A percentile compares a stretch with the other conserved stretches of the same genome.
Conservation (phyloP, 2,329 filamentous ascomycete genomes). For the Calonectria pauciramosa region DNA sequence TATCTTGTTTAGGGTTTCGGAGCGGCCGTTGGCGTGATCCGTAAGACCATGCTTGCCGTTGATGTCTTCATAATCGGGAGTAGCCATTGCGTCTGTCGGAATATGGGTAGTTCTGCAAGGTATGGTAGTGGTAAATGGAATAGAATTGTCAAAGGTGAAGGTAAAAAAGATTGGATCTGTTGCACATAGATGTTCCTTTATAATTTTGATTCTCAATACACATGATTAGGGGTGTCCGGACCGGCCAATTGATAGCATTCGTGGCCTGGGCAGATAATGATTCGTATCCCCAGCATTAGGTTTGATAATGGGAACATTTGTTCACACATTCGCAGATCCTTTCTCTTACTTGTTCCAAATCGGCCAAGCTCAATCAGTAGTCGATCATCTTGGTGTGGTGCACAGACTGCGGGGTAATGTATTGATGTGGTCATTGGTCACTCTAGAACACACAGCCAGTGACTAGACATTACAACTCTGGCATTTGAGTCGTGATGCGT, state of each 20-base stretch:
- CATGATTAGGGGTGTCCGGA: background rate
- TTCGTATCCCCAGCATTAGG: background rate
- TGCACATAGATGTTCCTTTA: background rate
- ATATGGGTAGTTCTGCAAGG: no score
- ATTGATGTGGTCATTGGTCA: background rate
- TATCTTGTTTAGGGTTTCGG: slow-evolving; percentile 20
- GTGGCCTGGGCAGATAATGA: background rate
- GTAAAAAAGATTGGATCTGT: background rate
- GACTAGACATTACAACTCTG: background rate
- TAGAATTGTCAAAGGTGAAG: background rate
- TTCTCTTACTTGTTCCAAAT: background rate
- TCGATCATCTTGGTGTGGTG: background rate
- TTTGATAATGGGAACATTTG: background rate
- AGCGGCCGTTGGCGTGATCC: background rate
- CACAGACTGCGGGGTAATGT: slow-evolving; percentile 3
- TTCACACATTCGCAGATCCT: background rate
- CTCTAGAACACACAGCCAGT: background rate
- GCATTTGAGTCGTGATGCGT: background rate
- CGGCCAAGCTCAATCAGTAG: background rate
- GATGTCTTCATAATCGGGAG: background rate
- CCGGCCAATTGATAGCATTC: background rate
- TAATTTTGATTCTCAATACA: background rate
- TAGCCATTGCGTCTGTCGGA: no score
- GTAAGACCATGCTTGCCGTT: background rate
- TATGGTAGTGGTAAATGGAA: no score